phyloP scores from a whole-genome alignment of 2,329 filamentous ascomycete species.

The Tolypocladium amazonense region DNA sequence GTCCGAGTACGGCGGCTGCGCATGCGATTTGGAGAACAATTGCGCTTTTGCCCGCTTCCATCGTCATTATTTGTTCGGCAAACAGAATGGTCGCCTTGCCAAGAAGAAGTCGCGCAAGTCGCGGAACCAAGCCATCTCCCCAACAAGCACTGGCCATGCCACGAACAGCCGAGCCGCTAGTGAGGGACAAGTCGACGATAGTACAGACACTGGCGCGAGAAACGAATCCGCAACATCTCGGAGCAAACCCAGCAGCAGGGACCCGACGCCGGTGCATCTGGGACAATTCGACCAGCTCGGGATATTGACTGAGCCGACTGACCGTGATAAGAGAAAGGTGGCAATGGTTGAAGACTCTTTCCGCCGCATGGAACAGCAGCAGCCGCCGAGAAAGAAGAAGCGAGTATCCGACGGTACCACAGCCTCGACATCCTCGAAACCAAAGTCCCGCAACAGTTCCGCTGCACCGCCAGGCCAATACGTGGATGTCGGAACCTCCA shows the following conservation, averaged over 20 bases:
- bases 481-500: constrained; percentile 41
- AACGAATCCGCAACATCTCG: constrained; percentile 37
- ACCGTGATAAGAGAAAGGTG: constrained; percentile 57
- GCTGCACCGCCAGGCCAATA: constrained; percentile 28
- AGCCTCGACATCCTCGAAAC: constrained; percentile 21
- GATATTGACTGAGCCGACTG: constrained; percentile 53
- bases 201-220: constrained; percentile 38
- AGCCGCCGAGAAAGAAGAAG: constrained; percentile 51
- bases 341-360: constrained; percentile 55
- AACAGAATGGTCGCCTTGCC: constrained; percentile 27
- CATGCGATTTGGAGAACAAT: constrained; percentile 54
- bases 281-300: constrained; percentile 49
- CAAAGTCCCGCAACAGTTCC: constrained; percentile 28
- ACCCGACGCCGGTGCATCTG: constrained; percentile 50
- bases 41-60: constrained; percentile 56
- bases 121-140: constrained; percentile 46
- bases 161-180: constrained; percentile 55
- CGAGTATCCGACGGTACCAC: constrained; percentile 43
- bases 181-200: constrained; percentile 48
- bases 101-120: constrained; percentile 46
- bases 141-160: constrained; percentile 50
- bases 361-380: constrained; percentile 49
- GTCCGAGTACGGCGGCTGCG: constrained; percentile 71
- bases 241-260: constrained; percentile 57
- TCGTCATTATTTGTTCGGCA: constrained; percentile 40